Percentiles rank a stretch among this genome's conserved stretches.
Conservation (phyloP, 768 basidiomycete genomes). For the Suillus americanus region DNA sequence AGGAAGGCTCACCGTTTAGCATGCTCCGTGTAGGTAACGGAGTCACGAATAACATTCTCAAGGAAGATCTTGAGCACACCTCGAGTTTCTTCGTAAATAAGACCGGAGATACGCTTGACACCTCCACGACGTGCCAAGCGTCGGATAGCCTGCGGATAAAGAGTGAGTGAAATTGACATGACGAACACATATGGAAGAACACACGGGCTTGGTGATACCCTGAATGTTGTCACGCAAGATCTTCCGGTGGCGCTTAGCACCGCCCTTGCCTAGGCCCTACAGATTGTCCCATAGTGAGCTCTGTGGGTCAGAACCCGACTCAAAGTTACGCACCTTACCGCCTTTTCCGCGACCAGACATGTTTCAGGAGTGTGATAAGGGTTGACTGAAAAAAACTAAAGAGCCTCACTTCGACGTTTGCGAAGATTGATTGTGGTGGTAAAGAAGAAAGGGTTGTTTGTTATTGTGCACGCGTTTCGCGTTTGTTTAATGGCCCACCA, state of each 20-base stretch:
- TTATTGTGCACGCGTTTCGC: slow-evolving; percentile 1
- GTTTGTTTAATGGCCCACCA: slow-evolving; percentile 1
- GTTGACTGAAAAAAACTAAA: neutral
- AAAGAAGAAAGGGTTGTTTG: slow-evolving; percentile 1
- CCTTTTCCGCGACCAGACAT: slow-evolving; percentile 90
- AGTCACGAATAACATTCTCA: slow-evolving; percentile 84
- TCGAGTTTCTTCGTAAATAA: slow-evolving; percentile 89
- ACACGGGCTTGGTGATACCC: slow-evolving; percentile 37
- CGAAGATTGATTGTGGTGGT: slow-evolving; percentile 7
- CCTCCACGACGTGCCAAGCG: slow-evolving; percentile 86
- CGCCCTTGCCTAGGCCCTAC: slow-evolving; percentile 81
- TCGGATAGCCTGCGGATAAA: slow-evolving; percentile 44
- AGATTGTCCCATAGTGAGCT: slow-evolving; percentile 3
- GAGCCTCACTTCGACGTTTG: neutral
- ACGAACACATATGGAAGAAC: neutral
- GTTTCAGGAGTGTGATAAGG: slow-evolving; percentile 12
- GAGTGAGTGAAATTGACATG: neutral
- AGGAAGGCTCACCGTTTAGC: slow-evolving; percentile 56
- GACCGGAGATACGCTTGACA: slow-evolving; percentile 87
- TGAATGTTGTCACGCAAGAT: slow-evolving; percentile 77
- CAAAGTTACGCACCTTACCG: slow-evolving; percentile 48
- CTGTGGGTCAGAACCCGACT: neutral
- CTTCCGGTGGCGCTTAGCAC: slow-evolving; percentile 82
- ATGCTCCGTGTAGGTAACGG: slow-evolving; percentile 91
- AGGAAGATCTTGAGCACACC: slow-evolving; percentile 89